Conservation (phyloP, 176 grass and related monocot species). For the barley (Hordeum vulgare) region DNA sequence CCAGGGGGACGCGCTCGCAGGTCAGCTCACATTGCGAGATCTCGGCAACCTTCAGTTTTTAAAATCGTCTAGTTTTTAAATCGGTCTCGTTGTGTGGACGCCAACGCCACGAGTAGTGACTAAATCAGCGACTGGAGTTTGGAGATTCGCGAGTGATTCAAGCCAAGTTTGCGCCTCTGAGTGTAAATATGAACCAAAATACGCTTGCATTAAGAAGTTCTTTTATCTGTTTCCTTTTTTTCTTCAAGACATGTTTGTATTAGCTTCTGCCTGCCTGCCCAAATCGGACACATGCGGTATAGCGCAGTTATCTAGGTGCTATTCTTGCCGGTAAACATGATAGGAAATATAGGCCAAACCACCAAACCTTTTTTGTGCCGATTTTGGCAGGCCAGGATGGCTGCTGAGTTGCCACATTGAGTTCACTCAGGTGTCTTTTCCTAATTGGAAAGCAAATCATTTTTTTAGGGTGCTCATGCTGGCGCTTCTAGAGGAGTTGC, state of each 20-base stretch:
- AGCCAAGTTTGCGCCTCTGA: background rate
- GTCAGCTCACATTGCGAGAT: conserved; percentile 38
- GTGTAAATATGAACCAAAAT: background rate
- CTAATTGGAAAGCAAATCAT: background rate
- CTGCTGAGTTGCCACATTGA: background rate
- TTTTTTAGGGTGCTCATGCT: background rate
- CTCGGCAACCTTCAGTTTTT: background rate
- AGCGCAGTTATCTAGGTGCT: background rate
- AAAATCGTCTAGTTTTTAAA: background rate
- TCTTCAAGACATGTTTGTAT: background rate
- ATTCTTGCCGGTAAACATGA: background rate
- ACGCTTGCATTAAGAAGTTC: background rate
- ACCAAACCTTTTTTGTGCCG: background rate
- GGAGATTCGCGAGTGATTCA: background rate
- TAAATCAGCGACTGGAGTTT: background rate
- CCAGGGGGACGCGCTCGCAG: conserved; percentile 29
- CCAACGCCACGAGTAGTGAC: conserved; percentile 4
- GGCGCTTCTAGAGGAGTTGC: background rate
- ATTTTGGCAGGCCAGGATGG: background rate
- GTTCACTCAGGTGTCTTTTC: background rate
- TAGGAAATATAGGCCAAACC: background rate
- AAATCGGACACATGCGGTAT: background rate
- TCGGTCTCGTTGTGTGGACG: conserved; percentile 11
- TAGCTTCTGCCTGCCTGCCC: background rate
- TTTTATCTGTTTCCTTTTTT: background rate